phyloP scores from a whole-genome alignment of 345 rosid species.

The Ceriops zippeliana region DNA sequence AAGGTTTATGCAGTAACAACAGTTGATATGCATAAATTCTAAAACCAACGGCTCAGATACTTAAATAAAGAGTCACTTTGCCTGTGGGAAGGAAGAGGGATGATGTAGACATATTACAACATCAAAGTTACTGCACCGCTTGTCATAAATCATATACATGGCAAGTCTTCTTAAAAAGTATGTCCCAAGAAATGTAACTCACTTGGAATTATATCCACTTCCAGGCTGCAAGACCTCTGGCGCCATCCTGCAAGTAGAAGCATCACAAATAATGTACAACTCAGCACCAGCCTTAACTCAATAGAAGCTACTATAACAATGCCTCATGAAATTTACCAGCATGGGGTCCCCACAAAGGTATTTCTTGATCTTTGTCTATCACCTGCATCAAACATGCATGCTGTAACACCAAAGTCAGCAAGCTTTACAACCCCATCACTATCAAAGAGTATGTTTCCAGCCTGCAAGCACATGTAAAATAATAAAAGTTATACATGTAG shows the following conservation, averaged over 20 bases:
- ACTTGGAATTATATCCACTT: conserved; percentile 97
- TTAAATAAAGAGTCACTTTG: neutral
- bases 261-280: neutral
- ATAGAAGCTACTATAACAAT: neutral
- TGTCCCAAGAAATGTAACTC: conserved; percentile 29
- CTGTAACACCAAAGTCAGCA: conserved; percentile 98
- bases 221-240: conserved; percentile 99
- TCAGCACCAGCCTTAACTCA: neutral
- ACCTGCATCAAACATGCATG: conserved; percentile 95
- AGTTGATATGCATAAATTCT: neutral
- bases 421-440: conserved; percentile 78
- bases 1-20: neutral
- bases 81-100: neutral
- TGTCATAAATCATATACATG: neutral
- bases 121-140: neutral
- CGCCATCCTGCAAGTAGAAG: conserved; percentile 78
- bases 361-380: conserved; percentile 94
- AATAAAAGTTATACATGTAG: conserved; percentile 4
- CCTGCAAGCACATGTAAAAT: conserved; percentile 43
- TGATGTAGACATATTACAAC: neutral
- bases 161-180: neutral
- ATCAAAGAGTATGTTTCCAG: conserved; percentile 94
- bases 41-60: neutral
- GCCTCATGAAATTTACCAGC: conserved; percentile 60
- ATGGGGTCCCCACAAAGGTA: conserved; percentile 98